These are phyloP conservation scores for Ustilago vetiveriae DNA, from an alignment of 1,284 basidiomycete genomes.

Conservation along the genomic window DNA sequence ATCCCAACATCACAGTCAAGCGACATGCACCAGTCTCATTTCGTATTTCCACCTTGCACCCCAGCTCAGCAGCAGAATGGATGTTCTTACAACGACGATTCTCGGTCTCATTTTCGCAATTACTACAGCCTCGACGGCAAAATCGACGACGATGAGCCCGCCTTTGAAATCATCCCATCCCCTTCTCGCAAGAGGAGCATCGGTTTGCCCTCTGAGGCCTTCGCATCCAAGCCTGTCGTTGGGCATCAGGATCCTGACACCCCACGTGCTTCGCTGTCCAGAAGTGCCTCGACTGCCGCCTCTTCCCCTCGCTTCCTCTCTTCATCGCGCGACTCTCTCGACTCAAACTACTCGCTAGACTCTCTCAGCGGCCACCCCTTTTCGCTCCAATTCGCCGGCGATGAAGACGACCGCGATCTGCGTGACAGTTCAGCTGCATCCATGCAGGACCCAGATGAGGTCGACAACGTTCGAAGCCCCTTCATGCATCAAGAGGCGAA, in stretches of 20 bases:
- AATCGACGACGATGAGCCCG: conserved; percentile 30
- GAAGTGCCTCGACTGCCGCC: background rate
- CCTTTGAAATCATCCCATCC: conserved; percentile 34
- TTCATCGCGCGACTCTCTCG: conserved; percentile 29
- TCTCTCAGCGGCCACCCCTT: conserved; percentile 29
- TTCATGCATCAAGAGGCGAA: conserved; percentile 1
- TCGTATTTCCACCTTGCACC: conserved; percentile 25
- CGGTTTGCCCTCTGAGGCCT: background rate
- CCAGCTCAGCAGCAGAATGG: background rate
- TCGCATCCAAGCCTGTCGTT: background rate
- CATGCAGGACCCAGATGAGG: conserved; percentile 11
- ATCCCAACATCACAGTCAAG: conserved; percentile 1
- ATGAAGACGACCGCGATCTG: conserved; percentile 6
- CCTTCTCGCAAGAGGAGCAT: conserved; percentile 25
- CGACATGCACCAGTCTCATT: conserved; percentile 9
- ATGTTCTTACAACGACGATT: background rate
- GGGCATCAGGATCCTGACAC: conserved; percentile 1
- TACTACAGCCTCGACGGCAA: conserved; percentile 13
- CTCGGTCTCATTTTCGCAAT: conserved; percentile 9
- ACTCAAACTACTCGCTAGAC: conserved; percentile 22
- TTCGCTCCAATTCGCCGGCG: conserved; percentile 23
- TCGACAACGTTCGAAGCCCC: conserved; percentile 5
- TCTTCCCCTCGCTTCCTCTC: conserved; percentile 15
- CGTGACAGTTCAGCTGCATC: conserved; percentile 15
- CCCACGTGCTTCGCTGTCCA: background rate